These are phyloP conservation scores for sunflower (Helianthus annuus) DNA, from an alignment of 129 eudicot genomes.

Conservation along the genomic window HanXRQr2.0-SUNRISE NC_035434.2:23022425-23022924, in stretches of 20 bases:
- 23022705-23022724: conserved; percentile 26
- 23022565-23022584: not conserved
- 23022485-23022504: not conserved
- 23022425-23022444: not conserved
- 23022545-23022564: not conserved
- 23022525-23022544: not conserved
- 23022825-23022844: conserved; percentile 71
- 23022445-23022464: not conserved
- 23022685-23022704: conserved; percentile 4
- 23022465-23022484: not conserved
- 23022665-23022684: not conserved
- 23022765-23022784: conserved; percentile 70
- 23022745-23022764: conserved; percentile 68
- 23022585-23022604: conserved; percentile 37
- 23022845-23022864: conserved; percentile 87
- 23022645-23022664: not conserved
- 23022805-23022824: conserved; percentile 76
- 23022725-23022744: conserved; percentile 60
- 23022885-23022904: conserved; percentile 92
- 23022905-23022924: conserved; percentile 77
- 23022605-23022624: not conserved
- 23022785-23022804: conserved; percentile 90
- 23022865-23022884: conserved; percentile 95
- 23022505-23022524: conserved; percentile 1
- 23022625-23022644: conserved; percentile 5